Base-by-base conservation (phyloP, 441 rosid genomes). In the Breynia disticha region DNA sequence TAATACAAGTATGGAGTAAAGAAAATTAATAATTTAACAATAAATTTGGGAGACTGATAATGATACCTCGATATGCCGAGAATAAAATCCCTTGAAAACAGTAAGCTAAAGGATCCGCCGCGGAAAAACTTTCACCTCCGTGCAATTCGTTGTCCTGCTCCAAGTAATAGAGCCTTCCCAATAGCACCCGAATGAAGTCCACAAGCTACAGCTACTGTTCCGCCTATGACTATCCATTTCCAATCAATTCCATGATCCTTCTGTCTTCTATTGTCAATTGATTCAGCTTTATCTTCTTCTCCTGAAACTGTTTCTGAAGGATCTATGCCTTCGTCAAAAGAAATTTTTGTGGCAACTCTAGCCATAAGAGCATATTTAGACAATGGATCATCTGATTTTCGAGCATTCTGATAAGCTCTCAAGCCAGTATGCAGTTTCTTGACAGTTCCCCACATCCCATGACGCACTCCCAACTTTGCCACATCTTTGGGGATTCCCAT, bases 401-500 rank as follows among this genome's bases (percentile, higher is more conserved):
- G 71, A 15, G 86, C 84, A 12, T 71, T 77, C 77, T 87, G 96
- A 72, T 85, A 90, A 0, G 79, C 87, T 67, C 95, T 80, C 77
- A 90, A 66, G 20, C 95, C 95, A 0, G 86, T 73, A 63, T 87
- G 87, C 52, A 87, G 60, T 69, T 85, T 90, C 75, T 83, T 90
- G 53, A 85, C 78, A 0, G 95, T 82, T 65, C 96, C 97, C 98
- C 96, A 87, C 96, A 87, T 87, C 48, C 93, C 98, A 62, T 90
- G 98, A 14, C 98, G 90, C 45, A 90, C 69, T 22, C 90, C 98
- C 74, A 90, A 54, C 74, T 87, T 90, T 0, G 96, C 98, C 46
- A 90, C 96, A n/a, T 90, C 98, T 80, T 79, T 87, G 35, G 98
- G 98, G 66, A 90, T 87, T 16, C 96, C 96, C 96, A 90, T 85